Conservation (phyloP, 139 green algal species). For the Chlamydomonas sp. region DNA sequence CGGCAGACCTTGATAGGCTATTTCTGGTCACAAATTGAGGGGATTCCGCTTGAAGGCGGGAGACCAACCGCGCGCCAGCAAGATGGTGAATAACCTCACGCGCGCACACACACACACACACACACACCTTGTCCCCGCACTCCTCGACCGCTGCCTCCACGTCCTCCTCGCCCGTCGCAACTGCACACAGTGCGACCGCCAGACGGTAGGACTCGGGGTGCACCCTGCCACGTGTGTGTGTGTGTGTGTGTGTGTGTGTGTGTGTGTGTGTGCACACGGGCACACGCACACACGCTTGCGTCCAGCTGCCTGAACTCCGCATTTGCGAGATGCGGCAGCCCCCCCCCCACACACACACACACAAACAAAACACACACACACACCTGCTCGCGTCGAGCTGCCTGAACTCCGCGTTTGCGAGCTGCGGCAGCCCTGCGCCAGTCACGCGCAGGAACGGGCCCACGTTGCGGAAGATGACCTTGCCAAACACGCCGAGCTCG, state of each 20-base stretch:
- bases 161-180: constrained; percentile 20
- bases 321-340: constrained; percentile 45
- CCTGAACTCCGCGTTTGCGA: constrained; percentile 62
- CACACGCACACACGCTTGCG: too few species aligned
- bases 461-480: constrained; percentile 58
- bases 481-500: constrained; percentile 45
- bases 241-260: too few species aligned
- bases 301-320: constrained; percentile 71
- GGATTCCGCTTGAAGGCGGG: too few species aligned
- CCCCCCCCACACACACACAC: too few species aligned
- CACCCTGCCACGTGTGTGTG: too few species aligned
- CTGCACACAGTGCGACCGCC: constrained; percentile 19
- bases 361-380: too few species aligned
- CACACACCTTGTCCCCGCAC: constrained; percentile 14
- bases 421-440: constrained; percentile 25
- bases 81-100: not conserved
- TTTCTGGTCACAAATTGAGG: too few species aligned
- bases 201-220: constrained; percentile 55
- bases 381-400: constrained; percentile 72
- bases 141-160: constrained; percentile 23
- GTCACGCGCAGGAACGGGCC: constrained; percentile 63
- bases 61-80: too few species aligned
- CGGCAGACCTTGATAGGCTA: too few species aligned
- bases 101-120: too few species aligned
- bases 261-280: too few species aligned